phyloP scores from a whole-genome alignment of 2,329 filamentous ascomycete species.

The Paraphoma chrysanthemicola region DNA sequence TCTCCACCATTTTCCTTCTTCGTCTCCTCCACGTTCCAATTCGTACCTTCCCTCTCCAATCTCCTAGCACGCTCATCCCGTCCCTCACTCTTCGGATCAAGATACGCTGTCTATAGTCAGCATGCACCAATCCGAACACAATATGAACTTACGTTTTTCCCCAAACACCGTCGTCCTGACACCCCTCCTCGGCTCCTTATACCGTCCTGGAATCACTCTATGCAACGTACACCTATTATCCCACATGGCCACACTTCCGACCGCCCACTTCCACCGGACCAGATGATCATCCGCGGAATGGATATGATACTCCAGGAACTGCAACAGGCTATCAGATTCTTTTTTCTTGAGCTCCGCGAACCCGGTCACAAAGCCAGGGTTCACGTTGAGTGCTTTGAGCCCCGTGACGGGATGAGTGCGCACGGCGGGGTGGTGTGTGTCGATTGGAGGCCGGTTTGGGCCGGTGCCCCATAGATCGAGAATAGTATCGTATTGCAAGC shows the following conservation, averaged over 20 bases:
- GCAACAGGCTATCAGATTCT: conserved; percentile 51
- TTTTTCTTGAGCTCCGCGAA: conserved; percentile 59
- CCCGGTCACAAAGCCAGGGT: conserved; percentile 54
- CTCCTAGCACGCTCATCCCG: neutral
- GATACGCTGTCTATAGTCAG: conserved; percentile 10
- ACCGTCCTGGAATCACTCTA: conserved; percentile 1
- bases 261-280: conserved; percentile 14
- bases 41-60: neutral
- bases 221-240: conserved; percentile 17
- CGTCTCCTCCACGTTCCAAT: neutral
- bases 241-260: conserved; percentile 18
- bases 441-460: neutral
- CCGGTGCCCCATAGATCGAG: conserved; percentile 39
- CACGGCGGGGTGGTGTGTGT: conserved; percentile 54
- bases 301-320: conserved; percentile 15
- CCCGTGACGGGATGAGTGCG: conserved; percentile 59
- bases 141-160: conserved; percentile 10
- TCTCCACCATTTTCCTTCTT: neutral
- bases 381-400: conserved; percentile 51
- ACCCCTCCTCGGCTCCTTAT: neutral
- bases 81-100: conserved; percentile 9
- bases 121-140: neutral
- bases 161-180: neutral
- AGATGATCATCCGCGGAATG: conserved; percentile 14
- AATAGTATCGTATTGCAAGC: conserved; percentile 27